phyloP scores from a whole-genome alignment of 2,329 filamentous ascomycete species.

The Beauveria sp. region DNA sequence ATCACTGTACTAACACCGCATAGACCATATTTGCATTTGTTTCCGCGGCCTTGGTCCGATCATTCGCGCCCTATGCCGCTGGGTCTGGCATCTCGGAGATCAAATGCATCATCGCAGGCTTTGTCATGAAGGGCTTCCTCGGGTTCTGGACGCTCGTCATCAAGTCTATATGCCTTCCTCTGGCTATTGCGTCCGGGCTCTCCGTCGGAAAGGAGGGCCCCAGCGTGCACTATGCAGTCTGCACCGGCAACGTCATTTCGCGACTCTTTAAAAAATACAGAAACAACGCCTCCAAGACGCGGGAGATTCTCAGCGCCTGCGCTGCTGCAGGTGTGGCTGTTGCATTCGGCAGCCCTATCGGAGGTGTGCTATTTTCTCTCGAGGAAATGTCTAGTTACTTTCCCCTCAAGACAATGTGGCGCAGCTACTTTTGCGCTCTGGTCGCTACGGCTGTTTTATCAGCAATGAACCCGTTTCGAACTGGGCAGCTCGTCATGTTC shows the following conservation, averaged over 20 bases:
- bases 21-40: conserved; percentile 73
- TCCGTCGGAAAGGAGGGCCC: conserved; percentile 96
- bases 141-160: conserved; percentile 87
- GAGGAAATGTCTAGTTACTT: conserved; percentile 98
- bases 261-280: conserved; percentile 88
- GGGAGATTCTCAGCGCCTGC: conserved; percentile 90
- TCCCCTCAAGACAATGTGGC: conserved; percentile 93
- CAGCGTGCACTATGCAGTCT: conserved; percentile 98
- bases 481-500: conserved; percentile 98
- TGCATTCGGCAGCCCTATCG: conserved; percentile 94
- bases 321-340: conserved; percentile 93
- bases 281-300: conserved; percentile 84
- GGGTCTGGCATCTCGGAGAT: conserved; percentile 97
- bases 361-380: conserved; percentile 89
- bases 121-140: conserved; percentile 98
- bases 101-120: conserved; percentile 97
- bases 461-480: conserved; percentile 95
- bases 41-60: conserved; percentile 77
- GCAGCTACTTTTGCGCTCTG: conserved; percentile 94
- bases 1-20: background rate
- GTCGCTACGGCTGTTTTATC: conserved; percentile 89
- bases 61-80: conserved; percentile 90
- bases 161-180: conserved; percentile 83
- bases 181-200: conserved; percentile 88
- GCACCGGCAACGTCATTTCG: conserved; percentile 93